These are phyloP conservation scores for Moniliella sp. DNA, from an alignment of 1,284 basidiomycete species.

Conservation along the genomic window DNA sequence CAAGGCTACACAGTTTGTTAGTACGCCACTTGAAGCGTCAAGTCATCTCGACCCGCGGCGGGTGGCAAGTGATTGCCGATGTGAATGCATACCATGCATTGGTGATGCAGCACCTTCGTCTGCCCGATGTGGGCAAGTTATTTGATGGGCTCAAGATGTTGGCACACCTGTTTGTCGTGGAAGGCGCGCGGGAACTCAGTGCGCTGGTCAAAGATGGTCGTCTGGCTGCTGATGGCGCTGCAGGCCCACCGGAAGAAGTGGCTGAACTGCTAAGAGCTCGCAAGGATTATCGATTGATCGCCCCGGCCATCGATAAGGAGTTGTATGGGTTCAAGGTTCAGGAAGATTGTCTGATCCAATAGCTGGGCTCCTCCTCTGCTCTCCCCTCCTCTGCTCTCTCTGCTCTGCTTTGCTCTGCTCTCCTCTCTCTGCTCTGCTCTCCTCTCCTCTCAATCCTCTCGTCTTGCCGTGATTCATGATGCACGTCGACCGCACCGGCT, in stretches of 20 bases:
- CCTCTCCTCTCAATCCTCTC: too few relatives aligned
- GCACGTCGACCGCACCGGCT: too few relatives aligned
- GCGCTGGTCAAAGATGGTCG: slow-evolving; percentile 78
- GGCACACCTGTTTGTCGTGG: slow-evolving; percentile 68
- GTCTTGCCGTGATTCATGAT: too few relatives aligned
- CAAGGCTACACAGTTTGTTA: background rate
- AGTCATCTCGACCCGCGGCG: slow-evolving; percentile 76
- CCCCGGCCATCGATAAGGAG: slow-evolving; percentile 27
- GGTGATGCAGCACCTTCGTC: slow-evolving; percentile 38
- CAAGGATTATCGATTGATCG: slow-evolving; percentile 23
- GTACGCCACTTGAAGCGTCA: slow-evolving; percentile 91
- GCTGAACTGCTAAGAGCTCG: slow-evolving; percentile 5
- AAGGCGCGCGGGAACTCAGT: slow-evolving; percentile 55
- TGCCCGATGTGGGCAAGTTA: slow-evolving; percentile 56
- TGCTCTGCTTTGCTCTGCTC: too few relatives aligned
- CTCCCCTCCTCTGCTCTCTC: too few relatives aligned
- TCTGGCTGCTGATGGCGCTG: slow-evolving; percentile 55
- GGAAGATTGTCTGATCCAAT: background rate
- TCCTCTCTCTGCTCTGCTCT: too few relatives aligned
- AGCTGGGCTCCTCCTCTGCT: too few relatives aligned
- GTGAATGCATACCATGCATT: slow-evolving; percentile 78
- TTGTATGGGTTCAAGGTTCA: slow-evolving; percentile 31
- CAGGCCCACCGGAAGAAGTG: background rate
- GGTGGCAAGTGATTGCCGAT: slow-evolving; percentile 86
- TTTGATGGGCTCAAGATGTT: slow-evolving; percentile 89